These are phyloP conservation scores for Taiwanofungus camphoratus DNA, from an alignment of 1,284 basidiomycete genomes.

Conservation along the genomic window DNA sequence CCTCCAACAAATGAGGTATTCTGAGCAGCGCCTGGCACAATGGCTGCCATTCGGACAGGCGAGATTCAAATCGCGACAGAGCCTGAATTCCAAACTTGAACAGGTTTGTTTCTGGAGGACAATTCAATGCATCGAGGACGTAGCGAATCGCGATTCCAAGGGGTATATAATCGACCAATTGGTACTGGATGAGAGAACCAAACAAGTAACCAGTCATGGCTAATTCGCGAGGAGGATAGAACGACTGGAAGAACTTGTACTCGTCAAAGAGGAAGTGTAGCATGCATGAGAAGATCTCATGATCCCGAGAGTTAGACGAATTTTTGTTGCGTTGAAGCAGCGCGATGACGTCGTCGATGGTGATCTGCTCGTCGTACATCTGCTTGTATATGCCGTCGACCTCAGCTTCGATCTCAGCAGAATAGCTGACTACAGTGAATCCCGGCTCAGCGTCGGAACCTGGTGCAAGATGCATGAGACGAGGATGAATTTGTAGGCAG, in stretches of 20 bases:
- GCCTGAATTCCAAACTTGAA: slow-evolving; percentile 97
- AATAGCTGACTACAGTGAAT: slow-evolving; percentile 84
- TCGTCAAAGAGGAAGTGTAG: slow-evolving; percentile 99
- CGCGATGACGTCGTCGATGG: slow-evolving; percentile 90
- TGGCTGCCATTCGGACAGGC: slow-evolving; percentile 91
- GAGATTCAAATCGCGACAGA: slow-evolving; percentile 81
- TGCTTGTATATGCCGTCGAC: slow-evolving; percentile 95
- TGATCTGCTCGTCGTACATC: slow-evolving; percentile 95
- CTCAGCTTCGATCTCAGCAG: slow-evolving; percentile 86
- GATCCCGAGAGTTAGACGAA: slow-evolving; percentile 81
- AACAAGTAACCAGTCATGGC: slow-evolving; percentile 96
- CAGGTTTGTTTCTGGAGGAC: slow-evolving; percentile 85
- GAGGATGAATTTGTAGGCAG: slow-evolving; percentile 93
- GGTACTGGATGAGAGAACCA: slow-evolving; percentile 91
- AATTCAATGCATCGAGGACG: slow-evolving; percentile 90
- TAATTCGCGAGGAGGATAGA: slow-evolving; percentile 91
- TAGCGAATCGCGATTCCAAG: slow-evolving; percentile 97
- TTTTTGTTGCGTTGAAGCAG: slow-evolving; percentile 84
- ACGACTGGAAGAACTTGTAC: slow-evolving; percentile 98
- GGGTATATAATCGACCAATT: slow-evolving; percentile 92
- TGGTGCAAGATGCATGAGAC: slow-evolving; percentile 93
- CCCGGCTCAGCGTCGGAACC: slow-evolving; percentile 89
- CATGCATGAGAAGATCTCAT: slow-evolving; percentile 98
- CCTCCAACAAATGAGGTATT: slow-evolving; percentile 84
- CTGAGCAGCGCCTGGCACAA: slow-evolving; percentile 86